phyloP scores from a whole-genome alignment of 257 asterid genomes.

The Parsonsia alboflavescens region DNA sequence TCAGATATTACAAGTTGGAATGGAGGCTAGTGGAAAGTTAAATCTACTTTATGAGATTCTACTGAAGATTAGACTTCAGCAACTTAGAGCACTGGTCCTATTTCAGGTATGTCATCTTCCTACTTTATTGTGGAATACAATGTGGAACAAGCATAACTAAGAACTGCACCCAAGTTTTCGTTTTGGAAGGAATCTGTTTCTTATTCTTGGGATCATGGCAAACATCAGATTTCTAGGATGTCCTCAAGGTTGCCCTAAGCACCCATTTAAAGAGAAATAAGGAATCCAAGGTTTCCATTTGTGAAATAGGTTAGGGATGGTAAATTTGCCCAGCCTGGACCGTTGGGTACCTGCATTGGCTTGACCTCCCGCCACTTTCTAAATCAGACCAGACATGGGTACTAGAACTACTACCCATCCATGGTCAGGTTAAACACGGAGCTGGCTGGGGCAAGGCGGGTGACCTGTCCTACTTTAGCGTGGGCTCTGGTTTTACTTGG shows the following conservation, averaged over 20 bases:
- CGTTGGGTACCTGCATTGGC: no score
- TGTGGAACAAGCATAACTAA: neutral
- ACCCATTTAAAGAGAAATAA: neutral
- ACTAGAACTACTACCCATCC: no score
- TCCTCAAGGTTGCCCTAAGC: neutral
- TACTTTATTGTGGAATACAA: conserved; percentile 9
- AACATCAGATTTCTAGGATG: neutral
- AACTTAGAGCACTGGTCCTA: conserved; percentile 59
- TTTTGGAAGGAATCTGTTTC: neutral
- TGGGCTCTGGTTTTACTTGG: no score
- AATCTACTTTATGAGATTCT: conserved; percentile 72
- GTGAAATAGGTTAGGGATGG: neutral
- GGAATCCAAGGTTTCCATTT: neutral
- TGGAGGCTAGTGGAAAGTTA: conserved; percentile 81
- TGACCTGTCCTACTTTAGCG: no score
- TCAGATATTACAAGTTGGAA: conserved; percentile 56
- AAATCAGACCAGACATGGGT: no score
- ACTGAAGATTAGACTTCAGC: conserved; percentile 44
- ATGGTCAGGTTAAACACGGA: no score
- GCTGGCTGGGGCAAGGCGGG: no score
- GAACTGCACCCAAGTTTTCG: neutral
- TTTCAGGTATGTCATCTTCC: conserved; percentile 54
- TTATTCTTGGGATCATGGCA: neutral
- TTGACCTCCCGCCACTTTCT: no score
- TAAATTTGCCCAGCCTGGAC: no score